Conservation (phyloP, 2,329 filamentous ascomycete species). For the Xylariaceae sp. region DNA sequence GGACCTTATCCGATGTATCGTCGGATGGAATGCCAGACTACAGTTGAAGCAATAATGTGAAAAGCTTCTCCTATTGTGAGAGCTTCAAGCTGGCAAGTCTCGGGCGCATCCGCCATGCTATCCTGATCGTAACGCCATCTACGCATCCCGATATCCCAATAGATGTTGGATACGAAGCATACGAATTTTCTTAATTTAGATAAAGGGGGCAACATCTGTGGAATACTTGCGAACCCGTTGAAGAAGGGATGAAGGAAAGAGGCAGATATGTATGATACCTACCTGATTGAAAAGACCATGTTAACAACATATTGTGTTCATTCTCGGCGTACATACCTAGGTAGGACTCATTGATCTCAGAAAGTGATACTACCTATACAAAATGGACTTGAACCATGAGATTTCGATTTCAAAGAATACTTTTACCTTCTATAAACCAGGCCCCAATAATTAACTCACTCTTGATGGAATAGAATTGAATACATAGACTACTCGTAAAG, state of each 20-base stretch:
- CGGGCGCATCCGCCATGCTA: background rate
- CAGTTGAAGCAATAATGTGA: constrained; percentile 41
- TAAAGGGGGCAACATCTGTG: background rate
- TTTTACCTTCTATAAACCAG: too few relatives aligned
- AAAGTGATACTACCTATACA: too few relatives aligned
- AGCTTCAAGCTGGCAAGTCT: background rate
- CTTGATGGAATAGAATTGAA: too few relatives aligned
- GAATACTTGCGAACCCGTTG: background rate
- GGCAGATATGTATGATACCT: background rate
- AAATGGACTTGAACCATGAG: too few relatives aligned
- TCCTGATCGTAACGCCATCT: background rate
- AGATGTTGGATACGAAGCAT: background rate
- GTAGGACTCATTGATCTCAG: too few relatives aligned
- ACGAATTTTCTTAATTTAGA: background rate
- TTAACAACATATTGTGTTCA: background rate
- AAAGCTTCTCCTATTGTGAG: background rate
- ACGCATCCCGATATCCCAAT: background rate
- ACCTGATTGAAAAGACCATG: background rate
- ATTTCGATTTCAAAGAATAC: too few relatives aligned
- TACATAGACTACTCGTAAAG: too few relatives aligned
- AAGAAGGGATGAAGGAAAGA: background rate
- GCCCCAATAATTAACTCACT: too few relatives aligned
- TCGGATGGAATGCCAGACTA: constrained; percentile 80
- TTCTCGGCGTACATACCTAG: too few relatives aligned
- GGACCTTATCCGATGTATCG: constrained; percentile 80